A percentile compares a stretch with the other conserved stretches of the same genome.
Evolutionary conservation across 495 filamentous ascomycete genomes (phyloP).

Genomic region (Paragyromitra xinjiangensis): DNA sequence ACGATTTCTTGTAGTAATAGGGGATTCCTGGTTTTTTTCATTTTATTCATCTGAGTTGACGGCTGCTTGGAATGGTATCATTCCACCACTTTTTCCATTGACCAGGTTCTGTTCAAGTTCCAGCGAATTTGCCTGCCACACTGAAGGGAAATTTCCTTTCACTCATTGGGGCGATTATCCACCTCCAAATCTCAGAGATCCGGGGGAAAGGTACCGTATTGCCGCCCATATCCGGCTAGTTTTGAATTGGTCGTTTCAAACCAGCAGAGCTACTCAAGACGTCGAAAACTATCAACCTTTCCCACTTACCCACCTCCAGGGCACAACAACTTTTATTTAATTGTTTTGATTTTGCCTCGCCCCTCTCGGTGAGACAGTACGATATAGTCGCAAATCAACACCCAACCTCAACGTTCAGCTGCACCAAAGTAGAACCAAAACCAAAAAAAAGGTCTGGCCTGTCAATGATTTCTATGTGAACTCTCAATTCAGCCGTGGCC

Average conservation of each 20-base stretch:
- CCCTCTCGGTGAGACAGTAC: neutral
- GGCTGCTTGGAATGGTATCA: slow-evolving; percentile 11
- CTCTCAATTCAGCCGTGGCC: slow-evolving; percentile 18
- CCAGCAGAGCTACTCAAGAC: neutral
- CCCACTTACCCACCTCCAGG: neutral
- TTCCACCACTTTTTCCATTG: slow-evolving; percentile 6
- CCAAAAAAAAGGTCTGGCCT: neutral
- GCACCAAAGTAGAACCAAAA: neutral
- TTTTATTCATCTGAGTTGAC: slow-evolving; percentile 34
- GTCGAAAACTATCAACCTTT: neutral
- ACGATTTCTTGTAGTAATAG: slow-evolving; percentile 52
- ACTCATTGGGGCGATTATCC: neutral
- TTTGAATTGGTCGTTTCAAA: neutral
- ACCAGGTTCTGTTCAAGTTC: neutral
- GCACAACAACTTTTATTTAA: neutral
- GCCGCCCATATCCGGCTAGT: neutral
- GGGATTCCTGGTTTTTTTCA: slow-evolving; percentile 43
- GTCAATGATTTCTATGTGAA: slow-evolving; percentile 7
- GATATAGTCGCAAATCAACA: neutral
- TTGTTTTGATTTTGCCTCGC: neutral
- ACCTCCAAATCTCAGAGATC: neutral
- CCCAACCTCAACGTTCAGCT: neutral
- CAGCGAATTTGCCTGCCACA: neutral
- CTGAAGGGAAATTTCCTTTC: neutral
- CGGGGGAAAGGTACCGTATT: neutral